phyloP scores from a whole-genome alignment of 2,329 filamentous ascomycete genomes.

The Dactylonectria estremocensis region DNA sequence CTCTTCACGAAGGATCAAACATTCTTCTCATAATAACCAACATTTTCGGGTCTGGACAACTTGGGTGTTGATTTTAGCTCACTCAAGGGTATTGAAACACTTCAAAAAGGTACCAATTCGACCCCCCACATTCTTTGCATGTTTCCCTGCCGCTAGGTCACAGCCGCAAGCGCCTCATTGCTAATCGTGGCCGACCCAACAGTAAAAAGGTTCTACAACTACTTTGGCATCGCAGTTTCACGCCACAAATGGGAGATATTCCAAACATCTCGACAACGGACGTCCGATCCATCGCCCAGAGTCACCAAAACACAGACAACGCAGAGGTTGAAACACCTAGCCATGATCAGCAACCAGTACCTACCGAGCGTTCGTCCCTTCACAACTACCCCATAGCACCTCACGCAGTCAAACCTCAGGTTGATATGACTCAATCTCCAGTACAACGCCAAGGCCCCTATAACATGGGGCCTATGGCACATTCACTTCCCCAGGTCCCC shows the following conservation, averaged over 20 bases:
- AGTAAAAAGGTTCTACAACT: conserved; percentile 5
- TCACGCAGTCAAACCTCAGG: conserved; percentile 59
- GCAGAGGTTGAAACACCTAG: conserved; percentile 22
- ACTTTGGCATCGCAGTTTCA: conserved; percentile 19
- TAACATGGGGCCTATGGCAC: conserved; percentile 64
- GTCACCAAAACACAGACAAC: conserved; percentile 27
- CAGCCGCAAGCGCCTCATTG: not conserved
- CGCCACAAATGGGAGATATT: conserved; percentile 45
- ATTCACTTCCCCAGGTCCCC: conserved; percentile 58
- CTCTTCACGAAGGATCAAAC: conserved; percentile 22
- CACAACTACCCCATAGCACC: conserved; percentile 50
- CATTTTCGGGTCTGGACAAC: conserved; percentile 12
- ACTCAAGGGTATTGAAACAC: not conserved
- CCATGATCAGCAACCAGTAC: conserved; percentile 29
- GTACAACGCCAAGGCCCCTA: conserved; percentile 54
- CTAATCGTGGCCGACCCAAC: conserved; percentile 9
- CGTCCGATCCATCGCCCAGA: conserved; percentile 28
- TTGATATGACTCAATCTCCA: conserved; percentile 56
- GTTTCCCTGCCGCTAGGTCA: not conserved
- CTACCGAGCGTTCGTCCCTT: conserved; percentile 39
- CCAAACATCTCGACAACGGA: conserved; percentile 34
- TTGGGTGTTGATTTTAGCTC: conserved; percentile 7
- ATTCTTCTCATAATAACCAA: conserved; percentile 8
- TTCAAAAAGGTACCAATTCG: conserved; percentile 13
- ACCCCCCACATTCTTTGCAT: not conserved